phyloP scores from a whole-genome alignment of 176 grass and related monocot genomes.

The Paspalum notatum region DNA sequence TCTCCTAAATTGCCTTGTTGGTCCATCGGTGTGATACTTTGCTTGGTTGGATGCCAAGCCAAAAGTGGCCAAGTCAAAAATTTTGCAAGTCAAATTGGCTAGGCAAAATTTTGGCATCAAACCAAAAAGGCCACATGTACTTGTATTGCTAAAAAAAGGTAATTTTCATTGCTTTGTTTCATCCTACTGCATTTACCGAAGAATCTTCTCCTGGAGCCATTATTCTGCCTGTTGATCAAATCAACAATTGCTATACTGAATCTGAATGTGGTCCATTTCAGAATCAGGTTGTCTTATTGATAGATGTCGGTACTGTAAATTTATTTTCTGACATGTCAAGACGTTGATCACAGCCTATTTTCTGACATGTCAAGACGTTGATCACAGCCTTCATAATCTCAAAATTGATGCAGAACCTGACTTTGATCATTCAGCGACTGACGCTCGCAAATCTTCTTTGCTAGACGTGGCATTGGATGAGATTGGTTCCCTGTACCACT shows the following conservation, averaged over 20 bases:
- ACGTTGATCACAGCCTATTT: constrained; percentile 11
- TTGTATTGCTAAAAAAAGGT: not conserved
- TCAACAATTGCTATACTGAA: constrained; percentile 12
- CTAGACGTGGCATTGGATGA: constrained; percentile 51
- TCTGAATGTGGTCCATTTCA: not conserved
- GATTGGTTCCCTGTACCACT: constrained; percentile 90
- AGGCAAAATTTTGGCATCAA: no score
- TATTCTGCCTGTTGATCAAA: not conserved
- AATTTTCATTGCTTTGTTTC: not conserved
- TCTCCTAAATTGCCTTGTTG: no score
- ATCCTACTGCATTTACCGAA: not conserved
- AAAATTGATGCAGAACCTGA: constrained; percentile 38
- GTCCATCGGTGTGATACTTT: no score
- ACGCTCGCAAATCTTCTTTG: constrained; percentile 55
- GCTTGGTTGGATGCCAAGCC: no score
- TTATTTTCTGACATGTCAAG: constrained; percentile 3
- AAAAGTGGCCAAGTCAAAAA: no score
- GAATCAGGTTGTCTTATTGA: constrained; percentile 1
- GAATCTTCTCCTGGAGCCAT: not conserved
- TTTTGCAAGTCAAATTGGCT: no score
- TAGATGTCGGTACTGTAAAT: not conserved
- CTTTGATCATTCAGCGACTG: constrained; percentile 45
- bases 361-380: not conserved
- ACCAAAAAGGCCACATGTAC: no score
- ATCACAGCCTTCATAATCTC: constrained; percentile 21